Evolutionary conservation across 176 grass and related monocot species (phyloP).

Genomic region (Cymbopogon citratus): DNA sequence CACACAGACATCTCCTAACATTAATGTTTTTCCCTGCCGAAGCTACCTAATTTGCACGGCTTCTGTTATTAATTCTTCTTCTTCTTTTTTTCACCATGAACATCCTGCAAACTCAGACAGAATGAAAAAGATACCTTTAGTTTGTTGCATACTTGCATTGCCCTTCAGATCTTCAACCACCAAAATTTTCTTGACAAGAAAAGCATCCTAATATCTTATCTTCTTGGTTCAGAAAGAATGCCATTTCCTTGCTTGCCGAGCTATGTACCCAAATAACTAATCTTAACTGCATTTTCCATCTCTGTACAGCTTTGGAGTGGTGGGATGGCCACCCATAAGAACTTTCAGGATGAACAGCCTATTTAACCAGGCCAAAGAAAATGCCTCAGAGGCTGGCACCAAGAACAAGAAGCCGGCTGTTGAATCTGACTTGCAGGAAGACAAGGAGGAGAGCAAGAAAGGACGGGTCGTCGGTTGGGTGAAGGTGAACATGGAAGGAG

Average conservation of each 20-base stretch:
- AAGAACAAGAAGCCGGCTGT: constrained; percentile 35
- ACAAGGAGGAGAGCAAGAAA: constrained; percentile 43
- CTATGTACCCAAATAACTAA: constrained; percentile 7
- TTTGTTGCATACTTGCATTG: constrained; percentile 1
- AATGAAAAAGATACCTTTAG: not conserved
- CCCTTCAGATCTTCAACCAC: constrained; percentile 4
- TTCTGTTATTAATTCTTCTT: too few relatives aligned
- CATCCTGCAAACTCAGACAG: not conserved
- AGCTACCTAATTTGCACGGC: not conserved
- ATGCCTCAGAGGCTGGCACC: not conserved
- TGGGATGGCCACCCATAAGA: constrained; percentile 87
- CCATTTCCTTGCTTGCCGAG: not conserved
- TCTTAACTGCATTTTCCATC: not conserved
- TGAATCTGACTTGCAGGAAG: constrained; percentile 21
- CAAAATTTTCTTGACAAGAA: not conserved
- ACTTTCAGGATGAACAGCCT: constrained; percentile 81
- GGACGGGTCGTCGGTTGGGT: constrained; percentile 35
- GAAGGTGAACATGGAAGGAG: constrained; percentile 87
- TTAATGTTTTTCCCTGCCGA: not conserved
- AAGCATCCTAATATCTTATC: too few relatives aligned
- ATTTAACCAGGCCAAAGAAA: constrained; percentile 61
- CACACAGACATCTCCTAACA: not conserved
- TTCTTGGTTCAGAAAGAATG: not conserved
- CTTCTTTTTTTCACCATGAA: not conserved
- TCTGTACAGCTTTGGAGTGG: constrained; percentile 48